Percentiles rank a stretch among this genome's conserved stretches.
Evolutionary conservation across 345 rosid species (phyloP).

Genomic region (Microthlaspi erraticum): DNA sequence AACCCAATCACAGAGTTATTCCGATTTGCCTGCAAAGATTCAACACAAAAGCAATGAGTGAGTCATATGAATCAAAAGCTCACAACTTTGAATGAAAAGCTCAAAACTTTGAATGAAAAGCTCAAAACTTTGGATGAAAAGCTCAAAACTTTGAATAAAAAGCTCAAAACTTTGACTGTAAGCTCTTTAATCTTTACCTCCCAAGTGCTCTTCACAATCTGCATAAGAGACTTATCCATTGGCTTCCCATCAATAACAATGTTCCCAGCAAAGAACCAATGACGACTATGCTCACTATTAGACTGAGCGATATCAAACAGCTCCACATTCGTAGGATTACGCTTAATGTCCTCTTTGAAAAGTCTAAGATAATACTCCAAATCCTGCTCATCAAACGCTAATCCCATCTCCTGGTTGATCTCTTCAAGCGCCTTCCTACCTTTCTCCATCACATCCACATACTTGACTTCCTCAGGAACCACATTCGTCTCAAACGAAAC

Average conservation of each 20-base stretch:
- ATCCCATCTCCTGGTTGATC: slow-evolving; percentile 89
- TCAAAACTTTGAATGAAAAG: too few relatives aligned
- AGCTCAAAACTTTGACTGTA: slow-evolving; percentile 5
- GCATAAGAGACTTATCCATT: slow-evolving; percentile 82
- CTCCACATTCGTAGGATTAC: slow-evolving; percentile 90
- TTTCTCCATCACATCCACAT: slow-evolving; percentile 81
- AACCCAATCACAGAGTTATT: slow-evolving; percentile 92
- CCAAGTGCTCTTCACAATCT: slow-evolving; percentile 94
- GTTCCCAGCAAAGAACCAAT: slow-evolving; percentile 94
- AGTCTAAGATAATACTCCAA: slow-evolving; percentile 82
- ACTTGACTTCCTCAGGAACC: slow-evolving; percentile 72
- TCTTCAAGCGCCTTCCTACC: slow-evolving; percentile 87
- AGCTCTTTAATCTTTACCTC: slow-evolving; percentile 67
- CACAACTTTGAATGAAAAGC: slow-evolving; percentile 35
- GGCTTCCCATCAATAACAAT: slow-evolving; percentile 86
- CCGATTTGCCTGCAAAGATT: slow-evolving; percentile 63
- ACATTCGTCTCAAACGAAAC: slow-evolving; percentile 71
- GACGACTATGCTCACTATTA: slow-evolving; percentile 92
- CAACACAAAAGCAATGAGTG: slow-evolving; percentile 1
- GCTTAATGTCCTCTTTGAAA: slow-evolving; percentile 71
- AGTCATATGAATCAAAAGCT: background rate
- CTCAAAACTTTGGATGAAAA: background rate
- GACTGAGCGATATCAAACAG: slow-evolving; percentile 95
- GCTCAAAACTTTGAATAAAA: background rate
- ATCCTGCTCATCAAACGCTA: slow-evolving; percentile 96